A percentile compares a stretch with the other conserved stretches of the same genome.
These are phyloP conservation scores for Aaosphaeria arxii DNA, from an alignment of 2,329 filamentous ascomycete species.

Conservation along the genomic window DNA sequence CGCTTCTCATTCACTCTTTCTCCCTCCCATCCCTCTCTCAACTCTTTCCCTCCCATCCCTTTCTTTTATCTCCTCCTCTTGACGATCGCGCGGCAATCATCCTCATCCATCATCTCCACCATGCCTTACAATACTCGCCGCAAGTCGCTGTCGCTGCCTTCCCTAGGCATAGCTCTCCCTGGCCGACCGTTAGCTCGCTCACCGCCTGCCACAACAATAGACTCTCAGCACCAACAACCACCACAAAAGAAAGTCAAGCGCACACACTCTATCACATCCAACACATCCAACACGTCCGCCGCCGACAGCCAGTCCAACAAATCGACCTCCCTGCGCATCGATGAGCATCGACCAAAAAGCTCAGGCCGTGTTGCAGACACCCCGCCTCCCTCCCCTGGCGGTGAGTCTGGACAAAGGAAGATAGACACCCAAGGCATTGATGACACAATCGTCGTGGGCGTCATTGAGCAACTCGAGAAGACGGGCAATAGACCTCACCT, in stretches of 20 bases:
- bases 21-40: constrained; percentile 2
- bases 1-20: neutral
- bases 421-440: constrained; percentile 82
- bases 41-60: constrained; percentile 5
- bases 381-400: constrained; percentile 70
- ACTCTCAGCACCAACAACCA: constrained; percentile 56
- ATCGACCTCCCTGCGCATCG: constrained; percentile 44
- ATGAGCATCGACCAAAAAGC: constrained; percentile 44
- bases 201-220: constrained; percentile 51
- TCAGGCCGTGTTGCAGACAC: constrained; percentile 60
- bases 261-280: constrained; percentile 58
- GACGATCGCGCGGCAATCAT: neutral
- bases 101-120: constrained; percentile 17
- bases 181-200: constrained; percentile 45
- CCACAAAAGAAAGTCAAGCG: constrained; percentile 67
- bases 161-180: constrained; percentile 84
- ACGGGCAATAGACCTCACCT: constrained; percentile 90
- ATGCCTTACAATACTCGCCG: constrained; percentile 98
- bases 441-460: constrained; percentile 91
- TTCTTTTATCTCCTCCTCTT: constrained; percentile 1
- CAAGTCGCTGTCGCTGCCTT: constrained; percentile 90
- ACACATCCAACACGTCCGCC: constrained; percentile 37
- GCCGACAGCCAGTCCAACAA: constrained; percentile 46
- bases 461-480: constrained; percentile 82
- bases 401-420: constrained; percentile 50